Evolutionary conservation across 768 basidiomycete genomes (phyloP).

Genomic region (Russula dissimulans): DNA sequence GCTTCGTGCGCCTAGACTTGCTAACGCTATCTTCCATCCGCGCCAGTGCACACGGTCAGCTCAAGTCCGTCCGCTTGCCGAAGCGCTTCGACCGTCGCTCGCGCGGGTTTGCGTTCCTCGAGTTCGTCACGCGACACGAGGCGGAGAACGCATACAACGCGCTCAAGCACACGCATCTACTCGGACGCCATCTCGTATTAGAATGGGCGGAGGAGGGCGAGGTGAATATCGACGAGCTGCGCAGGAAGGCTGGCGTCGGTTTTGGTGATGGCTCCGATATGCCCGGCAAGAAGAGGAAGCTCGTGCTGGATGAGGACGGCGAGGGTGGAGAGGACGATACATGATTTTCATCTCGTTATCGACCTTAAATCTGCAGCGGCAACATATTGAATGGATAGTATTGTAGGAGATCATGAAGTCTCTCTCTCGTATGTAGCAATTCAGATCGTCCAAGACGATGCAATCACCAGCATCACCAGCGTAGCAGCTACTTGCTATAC

Average conservation of each 20-base stretch:
- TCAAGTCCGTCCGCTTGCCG: conserved; percentile 91
- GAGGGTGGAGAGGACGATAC: conserved; percentile 28
- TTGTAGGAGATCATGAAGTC: not conserved
- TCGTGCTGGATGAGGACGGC: conserved; percentile 42
- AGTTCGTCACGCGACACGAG: conserved; percentile 83
- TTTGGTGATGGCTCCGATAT: conserved; percentile 58
- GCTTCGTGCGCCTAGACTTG: not conserved
- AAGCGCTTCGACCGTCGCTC: conserved; percentile 83
- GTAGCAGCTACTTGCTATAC: not conserved
- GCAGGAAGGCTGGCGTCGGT: conserved; percentile 74
- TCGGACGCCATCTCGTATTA: conserved; percentile 89
- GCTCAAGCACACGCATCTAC: conserved; percentile 88
- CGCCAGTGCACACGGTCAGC: conserved; percentile 72
- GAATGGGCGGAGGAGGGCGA: conserved; percentile 84
- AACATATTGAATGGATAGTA: not conserved
- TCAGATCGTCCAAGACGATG: not conserved
- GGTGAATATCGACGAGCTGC: conserved; percentile 63
- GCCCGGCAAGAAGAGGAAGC: conserved; percentile 69
- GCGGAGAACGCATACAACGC: conserved; percentile 83
- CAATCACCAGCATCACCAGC: not conserved
- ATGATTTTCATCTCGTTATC: not conserved
- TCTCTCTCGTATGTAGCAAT: not conserved
- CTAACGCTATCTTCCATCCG: not conserved
- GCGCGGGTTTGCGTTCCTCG: conserved; percentile 94
- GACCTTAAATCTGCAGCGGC: not conserved